Conservation (phyloP, 352 stramenopile species). For the Aphanomyces astaci region DNA sequence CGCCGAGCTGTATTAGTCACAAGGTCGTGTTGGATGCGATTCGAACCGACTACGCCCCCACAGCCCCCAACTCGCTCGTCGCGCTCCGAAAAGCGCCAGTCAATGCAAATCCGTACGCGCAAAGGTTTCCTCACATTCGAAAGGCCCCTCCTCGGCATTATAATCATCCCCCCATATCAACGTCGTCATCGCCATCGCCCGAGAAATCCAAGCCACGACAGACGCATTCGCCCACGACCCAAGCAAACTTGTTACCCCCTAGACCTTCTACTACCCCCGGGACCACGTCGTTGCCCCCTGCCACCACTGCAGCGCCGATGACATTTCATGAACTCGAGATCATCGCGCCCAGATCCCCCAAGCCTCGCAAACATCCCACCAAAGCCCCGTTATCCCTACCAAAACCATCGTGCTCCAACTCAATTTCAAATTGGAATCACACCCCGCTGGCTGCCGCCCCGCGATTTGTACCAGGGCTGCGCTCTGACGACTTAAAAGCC, state of each 20-base stretch:
- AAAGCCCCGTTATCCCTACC: not conserved
- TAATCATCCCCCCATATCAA: not conserved
- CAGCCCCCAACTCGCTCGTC: not conserved
- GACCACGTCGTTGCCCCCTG: not conserved
- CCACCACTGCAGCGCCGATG: not conserved
- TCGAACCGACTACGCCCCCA: not conserved
- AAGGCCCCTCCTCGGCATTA: not conserved
- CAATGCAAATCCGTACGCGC: conserved; percentile 1
- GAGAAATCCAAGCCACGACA: not conserved
- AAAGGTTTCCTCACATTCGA: conserved; percentile 12
- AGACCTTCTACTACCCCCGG: not conserved
- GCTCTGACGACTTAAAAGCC: not conserved
- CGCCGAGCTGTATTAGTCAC: not conserved
- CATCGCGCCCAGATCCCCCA: not conserved
- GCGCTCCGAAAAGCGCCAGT: not conserved
- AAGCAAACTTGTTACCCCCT: not conserved
- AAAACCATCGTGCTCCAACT: not conserved
- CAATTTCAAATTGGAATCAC: not conserved
- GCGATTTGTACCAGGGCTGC: not conserved
- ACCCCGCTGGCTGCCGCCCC: not conserved
- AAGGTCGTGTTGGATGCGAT: conserved; percentile 10
- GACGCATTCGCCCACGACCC: not conserved
- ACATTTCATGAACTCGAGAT: not conserved
- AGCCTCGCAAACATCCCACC: not conserved
- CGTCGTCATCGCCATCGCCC: not conserved